Evolutionary conservation across 345 rosid genomes (phyloP).

Genomic region (Acer campestre): DNA sequence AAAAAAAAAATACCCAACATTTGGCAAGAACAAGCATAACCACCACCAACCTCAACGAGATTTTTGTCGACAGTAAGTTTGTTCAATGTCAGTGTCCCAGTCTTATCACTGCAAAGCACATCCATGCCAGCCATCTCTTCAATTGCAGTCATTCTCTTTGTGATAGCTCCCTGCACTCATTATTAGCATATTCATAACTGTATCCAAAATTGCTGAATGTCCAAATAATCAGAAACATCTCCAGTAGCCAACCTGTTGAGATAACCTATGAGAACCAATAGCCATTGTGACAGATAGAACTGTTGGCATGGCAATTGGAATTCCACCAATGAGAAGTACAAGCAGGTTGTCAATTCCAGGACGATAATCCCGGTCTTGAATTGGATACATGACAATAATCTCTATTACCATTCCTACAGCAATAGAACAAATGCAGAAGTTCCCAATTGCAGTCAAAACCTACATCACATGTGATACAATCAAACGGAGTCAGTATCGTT

Average conservation of each 20-base stretch:
- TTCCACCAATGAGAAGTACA: constrained; percentile 97
- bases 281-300: constrained; percentile 99
- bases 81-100: constrained; percentile 96
- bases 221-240: constrained; percentile 11
- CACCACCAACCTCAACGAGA: constrained; percentile 78
- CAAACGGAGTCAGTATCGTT: constrained; percentile 15
- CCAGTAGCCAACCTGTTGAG: constrained; percentile 76
- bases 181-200: constrained; percentile 16
- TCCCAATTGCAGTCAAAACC: constrained; percentile 99
- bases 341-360: constrained; percentile 99
- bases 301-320: constrained; percentile 99
- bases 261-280: constrained; percentile 90
- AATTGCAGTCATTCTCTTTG: constrained; percentile 99
- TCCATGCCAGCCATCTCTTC: constrained; percentile 99
- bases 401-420: constrained; percentile 93
- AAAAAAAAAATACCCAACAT: background rate
- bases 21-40: constrained; percentile 11
- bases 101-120: constrained; percentile 98
- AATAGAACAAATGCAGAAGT: constrained; percentile 98
- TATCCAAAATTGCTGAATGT: constrained; percentile 18
- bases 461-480: constrained; percentile 27
- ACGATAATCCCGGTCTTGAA: constrained; percentile 87
- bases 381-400: constrained; percentile 94
- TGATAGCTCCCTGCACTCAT: constrained; percentile 85
- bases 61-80: constrained; percentile 93